Base-by-base conservation (phyloP, 345 rosid species). In the Populus tremula region DNA sequence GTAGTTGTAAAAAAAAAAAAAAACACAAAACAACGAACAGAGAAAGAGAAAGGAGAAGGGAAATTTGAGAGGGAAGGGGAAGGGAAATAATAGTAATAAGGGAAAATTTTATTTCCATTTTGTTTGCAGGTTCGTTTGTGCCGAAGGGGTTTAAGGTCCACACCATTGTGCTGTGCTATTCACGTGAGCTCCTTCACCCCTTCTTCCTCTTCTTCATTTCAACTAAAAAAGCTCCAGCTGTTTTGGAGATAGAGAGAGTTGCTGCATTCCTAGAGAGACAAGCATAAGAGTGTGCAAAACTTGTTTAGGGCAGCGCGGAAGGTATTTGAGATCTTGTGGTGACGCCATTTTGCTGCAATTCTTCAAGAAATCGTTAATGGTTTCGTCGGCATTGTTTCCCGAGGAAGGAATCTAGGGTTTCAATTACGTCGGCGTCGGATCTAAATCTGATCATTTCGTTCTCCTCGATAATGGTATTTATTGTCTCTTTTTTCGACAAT, bases 401-500 rank as follows among this genome's bases (percentile, higher is more conserved):
- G 38, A 31, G 62, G 67, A 67, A 20, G 67, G 69, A 70, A 77
- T 67, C 86, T 80, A 73, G 80, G 83, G 83, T 75, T 77, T 67
- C 62, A 25, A 77, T 59, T 72, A 76, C 69, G 73, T 77, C 79
- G 38, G 82, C 70, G 39, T 82, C 31, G 79, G 76, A 79, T 81
- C 87, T 67, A 71, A 80, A 80, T 78, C 80, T 70, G 56, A 75
- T 71, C 45, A 39, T 76, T 70, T 76, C 29, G 5, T 59, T 59
- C 29, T 59, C 11, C 67, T 72, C 71, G 70, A 79, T 31, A 72
- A 88, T 88, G 90, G 90, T 86, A 23, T 1, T 61, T 67, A 43
- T 50, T 47, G 49, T 47, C 31, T 69, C 64, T 53, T 50, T 56
- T 75, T 23, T 62, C 41, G 17, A 6, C 31, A 45, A 17, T 43